A percentile compares a stretch with the other conserved stretches of the same genome.
phyloP scores from a whole-genome alignment of 164 flowering plant genomes.

The Nymphaea thermarum region DNA sequence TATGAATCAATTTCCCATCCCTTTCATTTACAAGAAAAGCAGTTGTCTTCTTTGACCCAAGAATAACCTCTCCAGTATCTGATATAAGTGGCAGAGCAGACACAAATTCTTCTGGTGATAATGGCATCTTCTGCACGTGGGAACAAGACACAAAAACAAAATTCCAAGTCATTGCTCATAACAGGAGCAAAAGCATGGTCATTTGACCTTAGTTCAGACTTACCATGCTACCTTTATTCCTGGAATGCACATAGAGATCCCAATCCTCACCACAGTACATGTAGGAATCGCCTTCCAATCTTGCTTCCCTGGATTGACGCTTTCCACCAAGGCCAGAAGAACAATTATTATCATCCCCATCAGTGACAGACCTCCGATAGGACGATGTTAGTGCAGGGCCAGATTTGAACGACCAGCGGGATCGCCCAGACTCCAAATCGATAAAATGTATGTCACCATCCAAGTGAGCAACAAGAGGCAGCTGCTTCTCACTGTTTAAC shows the following conservation, averaged over 20 bases:
- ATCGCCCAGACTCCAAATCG: constrained; percentile 21
- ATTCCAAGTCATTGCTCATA: neutral
- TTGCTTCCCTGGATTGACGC: neutral
- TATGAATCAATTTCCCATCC: constrained; percentile 31
- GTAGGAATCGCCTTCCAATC: neutral
- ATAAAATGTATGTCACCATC: constrained; percentile 44
- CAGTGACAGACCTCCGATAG: constrained; percentile 19
- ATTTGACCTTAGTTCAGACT: neutral
- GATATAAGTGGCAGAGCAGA: constrained; percentile 24
- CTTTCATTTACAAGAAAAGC: constrained; percentile 41
- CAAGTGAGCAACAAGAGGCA: constrained; percentile 19
- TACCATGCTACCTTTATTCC: neutral
- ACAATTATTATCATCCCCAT: constrained; percentile 14
- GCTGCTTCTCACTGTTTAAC: neutral
- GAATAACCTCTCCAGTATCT: constrained; percentile 32
- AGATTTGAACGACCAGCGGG: constrained; percentile 40
- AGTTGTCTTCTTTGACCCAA: constrained; percentile 45
- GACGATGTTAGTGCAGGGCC: constrained; percentile 48
- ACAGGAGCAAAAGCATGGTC: neutral
- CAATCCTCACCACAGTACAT: neutral
- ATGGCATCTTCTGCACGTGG: constrained; percentile 26
- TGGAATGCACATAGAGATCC: neutral
- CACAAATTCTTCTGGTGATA: constrained; percentile 29
- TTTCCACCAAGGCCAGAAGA: constrained; percentile 11
- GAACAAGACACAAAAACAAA: neutral